Percentiles rank a stretch among this genome's conserved stretches.
phyloP scores from a whole-genome alignment of 2,329 filamentous ascomycete species.

The Colletotrichum echinochloae region DNA sequence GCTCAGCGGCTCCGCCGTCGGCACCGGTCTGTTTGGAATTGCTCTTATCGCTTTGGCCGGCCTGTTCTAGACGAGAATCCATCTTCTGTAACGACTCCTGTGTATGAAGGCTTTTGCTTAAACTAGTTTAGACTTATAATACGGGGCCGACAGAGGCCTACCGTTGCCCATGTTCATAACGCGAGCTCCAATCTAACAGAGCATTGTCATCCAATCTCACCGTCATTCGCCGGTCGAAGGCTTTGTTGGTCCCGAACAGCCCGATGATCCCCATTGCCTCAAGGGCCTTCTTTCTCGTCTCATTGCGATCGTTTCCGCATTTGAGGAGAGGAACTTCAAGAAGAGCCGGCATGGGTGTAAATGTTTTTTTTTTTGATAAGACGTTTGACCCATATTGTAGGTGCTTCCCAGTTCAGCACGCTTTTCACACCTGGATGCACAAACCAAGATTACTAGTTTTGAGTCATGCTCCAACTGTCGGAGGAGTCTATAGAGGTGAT shows the following conservation, averaged over 20 bases:
- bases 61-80: constrained; percentile 23
- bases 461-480: neutral
- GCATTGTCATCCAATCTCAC: neutral
- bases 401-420: neutral
- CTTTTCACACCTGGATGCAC: neutral
- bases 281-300: neutral
- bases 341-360: neutral
- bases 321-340: neutral
- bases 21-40: constrained; percentile 30
- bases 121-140: constrained; percentile 1
- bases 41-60: constrained; percentile 26
- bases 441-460: neutral
- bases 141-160: neutral
- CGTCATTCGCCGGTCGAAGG: neutral
- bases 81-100: neutral
- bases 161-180: neutral
- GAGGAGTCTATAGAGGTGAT: no score
- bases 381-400: neutral
- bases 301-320: neutral
- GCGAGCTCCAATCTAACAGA: neutral
- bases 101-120: neutral
- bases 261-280: neutral
- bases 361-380: no score
- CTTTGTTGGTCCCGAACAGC: neutral
- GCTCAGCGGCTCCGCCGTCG: constrained; percentile 6